These are phyloP conservation scores for Grosmannia serpens DNA, from an alignment of 2,329 filamentous ascomycete species.

Conservation along the genomic window DNA sequence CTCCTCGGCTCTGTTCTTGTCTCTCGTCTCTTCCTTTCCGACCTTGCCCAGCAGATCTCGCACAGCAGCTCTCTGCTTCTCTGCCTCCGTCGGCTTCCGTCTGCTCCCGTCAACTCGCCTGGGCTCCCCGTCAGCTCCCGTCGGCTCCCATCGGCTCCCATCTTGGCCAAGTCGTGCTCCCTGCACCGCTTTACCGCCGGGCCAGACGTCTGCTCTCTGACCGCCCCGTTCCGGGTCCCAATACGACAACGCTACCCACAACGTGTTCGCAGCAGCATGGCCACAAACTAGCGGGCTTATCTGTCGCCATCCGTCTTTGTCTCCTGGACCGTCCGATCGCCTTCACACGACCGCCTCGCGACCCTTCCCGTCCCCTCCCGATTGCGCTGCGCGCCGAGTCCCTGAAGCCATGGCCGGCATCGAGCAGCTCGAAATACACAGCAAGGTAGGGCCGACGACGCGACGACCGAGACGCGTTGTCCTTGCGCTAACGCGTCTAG, in stretches of 20 bases:
- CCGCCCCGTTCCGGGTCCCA: neutral
- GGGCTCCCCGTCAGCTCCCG: too few species aligned
- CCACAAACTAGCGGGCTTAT: neutral
- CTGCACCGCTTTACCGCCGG: neutral
- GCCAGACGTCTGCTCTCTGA: neutral
- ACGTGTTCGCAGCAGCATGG: neutral
- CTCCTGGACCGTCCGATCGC: neutral
- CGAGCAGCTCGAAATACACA: constrained; percentile 94
- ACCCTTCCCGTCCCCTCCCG: neutral
- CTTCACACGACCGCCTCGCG: neutral
- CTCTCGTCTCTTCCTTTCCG: too few species aligned
- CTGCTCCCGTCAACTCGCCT: too few species aligned
- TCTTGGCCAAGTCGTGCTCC: neutral
- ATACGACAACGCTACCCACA: neutral
- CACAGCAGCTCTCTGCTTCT: too few species aligned
- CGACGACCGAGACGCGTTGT: neutral
- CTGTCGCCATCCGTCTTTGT: constrained; percentile 30
- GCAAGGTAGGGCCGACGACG: constrained; percentile 54
- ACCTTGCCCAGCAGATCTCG: too few species aligned
- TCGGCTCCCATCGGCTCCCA: neutral
- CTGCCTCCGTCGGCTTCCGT: too few species aligned
- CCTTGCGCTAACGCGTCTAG: constrained; percentile 30
- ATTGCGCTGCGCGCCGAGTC: neutral
- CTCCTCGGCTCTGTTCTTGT: neutral
- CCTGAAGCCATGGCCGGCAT: constrained; percentile 65